Conservation (phyloP, 495 filamentous ascomycete species). For the Endocarpon pusillum region DNA sequence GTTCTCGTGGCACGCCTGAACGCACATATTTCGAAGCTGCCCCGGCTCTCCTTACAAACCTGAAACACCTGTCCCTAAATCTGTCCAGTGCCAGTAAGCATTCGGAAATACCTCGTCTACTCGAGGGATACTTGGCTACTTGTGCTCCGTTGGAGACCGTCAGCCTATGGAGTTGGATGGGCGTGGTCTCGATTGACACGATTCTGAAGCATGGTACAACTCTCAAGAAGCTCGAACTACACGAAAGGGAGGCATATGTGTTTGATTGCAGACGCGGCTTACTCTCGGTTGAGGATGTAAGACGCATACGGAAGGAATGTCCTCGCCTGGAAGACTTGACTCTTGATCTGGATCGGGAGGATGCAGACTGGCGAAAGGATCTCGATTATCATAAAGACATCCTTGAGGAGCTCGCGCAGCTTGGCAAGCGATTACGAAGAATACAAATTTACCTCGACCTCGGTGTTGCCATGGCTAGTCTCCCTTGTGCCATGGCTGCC, state of each 20-base stretch:
- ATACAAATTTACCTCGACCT: slow-evolving; percentile 1
- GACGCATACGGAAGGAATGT: background rate
- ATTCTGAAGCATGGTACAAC: background rate
- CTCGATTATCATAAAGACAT: background rate
- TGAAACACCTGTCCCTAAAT: background rate
- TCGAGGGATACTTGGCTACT: background rate
- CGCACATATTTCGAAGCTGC: background rate
- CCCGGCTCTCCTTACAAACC: background rate
- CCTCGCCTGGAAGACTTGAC: background rate
- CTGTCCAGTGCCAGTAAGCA: background rate
- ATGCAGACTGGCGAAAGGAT: slow-evolving; percentile 2
- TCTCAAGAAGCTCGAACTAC: background rate
- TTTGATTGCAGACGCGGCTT: background rate
- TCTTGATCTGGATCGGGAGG: slow-evolving; percentile 1
- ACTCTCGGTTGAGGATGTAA: slow-evolving; percentile 1
- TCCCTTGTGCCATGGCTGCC: too few relatives aligned
- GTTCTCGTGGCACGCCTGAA: background rate
- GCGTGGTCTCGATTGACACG: background rate
- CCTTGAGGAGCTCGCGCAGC: background rate
- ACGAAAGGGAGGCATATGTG: slow-evolving; percentile 1
- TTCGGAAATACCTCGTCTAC: background rate
- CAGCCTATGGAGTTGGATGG: slow-evolving; percentile 1
- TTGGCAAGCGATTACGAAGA: background rate
- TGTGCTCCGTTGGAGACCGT: background rate
- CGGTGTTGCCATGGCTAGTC: background rate